phyloP scores from a whole-genome alignment of 2,329 filamentous ascomycete species.

The Botrytis sinoallii region DNA sequence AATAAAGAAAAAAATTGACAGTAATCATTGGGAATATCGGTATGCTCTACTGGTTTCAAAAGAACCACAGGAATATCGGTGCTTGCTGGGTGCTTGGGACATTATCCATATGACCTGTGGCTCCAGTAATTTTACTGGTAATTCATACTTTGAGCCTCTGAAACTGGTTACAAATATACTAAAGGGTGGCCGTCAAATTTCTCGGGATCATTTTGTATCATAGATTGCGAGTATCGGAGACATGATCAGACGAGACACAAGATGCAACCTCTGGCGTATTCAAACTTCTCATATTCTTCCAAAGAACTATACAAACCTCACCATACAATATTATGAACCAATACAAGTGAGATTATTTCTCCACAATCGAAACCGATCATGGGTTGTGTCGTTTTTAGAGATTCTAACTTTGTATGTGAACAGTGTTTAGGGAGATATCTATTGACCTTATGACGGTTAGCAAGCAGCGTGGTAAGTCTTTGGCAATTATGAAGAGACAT shows the following conservation, averaged over 20 bases:
- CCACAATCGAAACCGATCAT: too few species aligned
- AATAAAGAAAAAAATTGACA: not conserved
- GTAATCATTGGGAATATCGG: not conserved
- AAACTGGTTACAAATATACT: too few species aligned
- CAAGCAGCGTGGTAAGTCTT: not conserved
- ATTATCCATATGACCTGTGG: too few species aligned
- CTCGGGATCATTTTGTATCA: not conserved
- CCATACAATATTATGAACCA: too few species aligned
- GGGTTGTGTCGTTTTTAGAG: too few species aligned
- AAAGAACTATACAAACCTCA: too few species aligned
- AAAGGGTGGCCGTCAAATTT: not conserved
- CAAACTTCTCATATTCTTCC: too few species aligned
- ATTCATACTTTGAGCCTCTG: not conserved
- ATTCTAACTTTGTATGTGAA: not conserved
- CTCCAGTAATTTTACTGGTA: fast-evolving
- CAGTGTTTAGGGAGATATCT: not conserved
- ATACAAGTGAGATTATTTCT: too few species aligned
- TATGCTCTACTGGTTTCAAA: not conserved
- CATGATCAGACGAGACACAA: not conserved
- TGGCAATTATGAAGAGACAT: not conserved
- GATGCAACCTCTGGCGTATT: fast-evolving
- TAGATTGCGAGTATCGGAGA: not conserved
- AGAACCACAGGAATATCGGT: too few species aligned
- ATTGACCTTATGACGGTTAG: not conserved
- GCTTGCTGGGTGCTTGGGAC: too few species aligned